Base-by-base conservation (phyloP, 805 yeast genomes). In the Candida nanaspora region DNA sequence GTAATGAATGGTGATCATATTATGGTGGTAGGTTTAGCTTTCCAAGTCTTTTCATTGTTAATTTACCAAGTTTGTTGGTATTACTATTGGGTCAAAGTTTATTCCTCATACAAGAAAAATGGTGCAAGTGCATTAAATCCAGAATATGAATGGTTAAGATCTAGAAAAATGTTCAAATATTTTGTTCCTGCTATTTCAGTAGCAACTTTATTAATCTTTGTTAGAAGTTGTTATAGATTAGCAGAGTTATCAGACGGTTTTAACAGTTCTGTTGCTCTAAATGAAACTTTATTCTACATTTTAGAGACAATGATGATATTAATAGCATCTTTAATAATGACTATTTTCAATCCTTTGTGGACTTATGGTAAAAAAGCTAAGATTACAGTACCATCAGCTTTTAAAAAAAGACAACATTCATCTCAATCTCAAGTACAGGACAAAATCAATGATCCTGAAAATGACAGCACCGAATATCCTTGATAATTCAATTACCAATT, bases 21-120 rank as follows among this genome's bases (percentile, higher is more conserved):
- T 33, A 83, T 86, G 80, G 70, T 83, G 37, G 87, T 72, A 0
- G 95, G 95, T 8, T 66, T 86, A 34, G 80, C 79, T 0, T 66
- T 82, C 50, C 95, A 86, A 61, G 86, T 83, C 3, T 57, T 70
- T 3, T 69, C 82, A 6, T 80, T 87, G 81, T 47, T 72, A 1
- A 41, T 78, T 2, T 86, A 82, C 56, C 52, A 78, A 26, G 21
- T 57, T 4, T 55, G 82, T 8, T 69, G 72, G 61, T 48, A 56
- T 26, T 66, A 66, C 39, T 76, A 81, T 53, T 46, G 69, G 16
- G 61, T 56, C 52, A 58, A 61, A 26, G 57, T 74, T 18, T 66
- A 56, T 25, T 48, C 48, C 16, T 49, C 42, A 7, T 37, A 37
- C 8, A 44, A 44, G 18, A 36, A 35, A 16, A 47, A 20, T 51